Conservation (phyloP, 306 rosid genomes). For the Glycine latifolia region DNA sequence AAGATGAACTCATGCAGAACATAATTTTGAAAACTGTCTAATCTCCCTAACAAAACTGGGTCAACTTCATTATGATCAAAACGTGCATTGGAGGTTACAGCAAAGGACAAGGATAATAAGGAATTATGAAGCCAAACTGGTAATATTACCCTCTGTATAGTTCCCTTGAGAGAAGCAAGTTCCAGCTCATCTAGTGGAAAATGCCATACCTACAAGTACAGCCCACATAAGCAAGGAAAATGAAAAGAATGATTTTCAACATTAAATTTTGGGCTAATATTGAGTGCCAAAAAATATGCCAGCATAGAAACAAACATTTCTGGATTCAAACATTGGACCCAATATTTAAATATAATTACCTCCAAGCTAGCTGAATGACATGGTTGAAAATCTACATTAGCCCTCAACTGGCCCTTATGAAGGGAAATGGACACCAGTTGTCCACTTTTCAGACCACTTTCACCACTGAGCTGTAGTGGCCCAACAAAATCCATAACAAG, state of each 20-base stretch:
- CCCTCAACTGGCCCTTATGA: conserved; percentile 85
- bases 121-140: conserved; percentile 37
- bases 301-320: conserved; percentile 37
- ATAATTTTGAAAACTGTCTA: not conserved
- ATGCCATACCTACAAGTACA: conserved; percentile 66
- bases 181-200: conserved; percentile 92
- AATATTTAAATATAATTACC: conserved; percentile 56
- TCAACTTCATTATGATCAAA: conserved; percentile 33
- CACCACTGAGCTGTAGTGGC: conserved; percentile 69
- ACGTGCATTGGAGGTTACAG: conserved; percentile 16
- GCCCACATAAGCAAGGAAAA: conserved; percentile 23
- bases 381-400: conserved; percentile 69
- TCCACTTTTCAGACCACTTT: conserved; percentile 60
- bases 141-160: conserved; percentile 76
- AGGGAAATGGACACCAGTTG: conserved; percentile 71
- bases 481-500: conserved; percentile 78
- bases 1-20: no score
- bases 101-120: conserved; percentile 13
- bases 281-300: conserved; percentile 31
- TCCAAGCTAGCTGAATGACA: conserved; percentile 86
- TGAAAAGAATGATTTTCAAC: not conserved
- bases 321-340: not conserved
- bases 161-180: conserved; percentile 91
- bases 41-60: conserved; percentile 7
- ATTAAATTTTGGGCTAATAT: not conserved